Evolutionary conservation across 495 filamentous ascomycete genomes (phyloP), one percentile per base, ranked within the genome.

Genomic region (Neurospora pannonica): DNA sequence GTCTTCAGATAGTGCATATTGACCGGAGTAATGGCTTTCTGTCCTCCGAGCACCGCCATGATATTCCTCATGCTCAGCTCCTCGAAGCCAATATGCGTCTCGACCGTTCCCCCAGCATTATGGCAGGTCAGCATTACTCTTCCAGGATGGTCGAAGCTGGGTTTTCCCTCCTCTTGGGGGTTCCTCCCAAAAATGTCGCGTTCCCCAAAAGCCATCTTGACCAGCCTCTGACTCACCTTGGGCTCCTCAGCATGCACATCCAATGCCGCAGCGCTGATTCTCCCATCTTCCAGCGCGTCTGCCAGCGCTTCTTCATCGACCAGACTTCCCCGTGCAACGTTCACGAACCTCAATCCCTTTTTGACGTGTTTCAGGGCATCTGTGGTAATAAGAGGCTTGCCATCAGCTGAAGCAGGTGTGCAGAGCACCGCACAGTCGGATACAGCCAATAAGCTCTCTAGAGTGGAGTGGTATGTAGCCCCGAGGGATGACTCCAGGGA

Each of bases 81-180:
- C 84, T 95, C 92, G 78, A 94, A 94, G 7, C 90, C 91, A 21
- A 88, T 83, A 76, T 92, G 90, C 71, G 90, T 91, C 81, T 94
- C 91, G 40, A 94, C 80, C 24, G 89, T 90, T 5, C 89, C 91
- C 11, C 92, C 91, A 9, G 91, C 92, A 78, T 92, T 93, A 79
- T 94, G 92, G 24, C 87, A 86, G 71, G 91, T 87, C 75, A 93
- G 79, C 82, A 90, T 88, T 2, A 91, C 91, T 71, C 77, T 76
- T 3, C 75, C 78, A n/a, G 78, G 79, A 7, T 67, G 54, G 28
- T 34, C 31, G 28, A 67, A 67, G 15, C 6, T 34, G 0, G 6
- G 5, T 67, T 19, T 38, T 72, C 84, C 84, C 71, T 76, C 75
- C 0, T 6, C 21, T 60, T 7, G 5, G 2, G 21, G 0, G 75